These are phyloP conservation scores for Aspergillus sclerotiicarbonarius DNA, from an alignment of 495 filamentous ascomycete species.

Conservation along the genomic window DNA sequence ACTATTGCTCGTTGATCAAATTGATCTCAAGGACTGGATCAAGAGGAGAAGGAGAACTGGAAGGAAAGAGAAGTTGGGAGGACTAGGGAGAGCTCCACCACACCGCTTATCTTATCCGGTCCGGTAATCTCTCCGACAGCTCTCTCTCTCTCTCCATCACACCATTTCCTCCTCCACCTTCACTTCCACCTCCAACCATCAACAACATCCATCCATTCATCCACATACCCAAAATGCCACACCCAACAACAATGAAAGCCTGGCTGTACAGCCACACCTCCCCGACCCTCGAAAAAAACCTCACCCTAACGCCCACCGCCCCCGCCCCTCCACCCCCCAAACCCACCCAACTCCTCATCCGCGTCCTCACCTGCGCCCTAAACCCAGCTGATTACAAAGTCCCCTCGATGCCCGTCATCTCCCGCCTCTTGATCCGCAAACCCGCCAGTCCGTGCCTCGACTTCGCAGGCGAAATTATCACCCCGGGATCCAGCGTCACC, in stretches of 20 bases:
- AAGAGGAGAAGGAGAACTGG: too few species aligned
- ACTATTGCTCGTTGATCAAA: too few species aligned
- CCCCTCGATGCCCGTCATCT: constrained; percentile 50
- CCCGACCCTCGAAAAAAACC: constrained; percentile 55
- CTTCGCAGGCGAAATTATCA: constrained; percentile 59
- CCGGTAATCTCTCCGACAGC: too few species aligned
- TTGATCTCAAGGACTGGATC: too few species aligned
- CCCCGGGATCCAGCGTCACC: constrained; percentile 30
- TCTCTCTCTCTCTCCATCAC: neutral
- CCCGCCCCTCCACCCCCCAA: constrained; percentile 38
- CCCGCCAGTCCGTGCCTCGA: constrained; percentile 62
- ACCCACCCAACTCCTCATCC: constrained; percentile 52
- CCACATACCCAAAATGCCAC: constrained; percentile 13
- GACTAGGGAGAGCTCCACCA: too few species aligned
- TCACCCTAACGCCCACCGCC: constrained; percentile 46
- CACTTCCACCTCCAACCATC: neutral
- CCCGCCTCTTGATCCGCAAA: constrained; percentile 38
- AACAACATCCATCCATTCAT: neutral
- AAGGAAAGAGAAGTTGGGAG: too few species aligned
- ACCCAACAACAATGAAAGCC: constrained; percentile 54
- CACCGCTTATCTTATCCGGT: too few species aligned
- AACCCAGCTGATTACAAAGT: constrained; percentile 75
- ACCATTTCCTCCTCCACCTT: neutral
- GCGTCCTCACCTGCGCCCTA: constrained; percentile 52
- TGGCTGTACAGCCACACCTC: constrained; percentile 58